Conservation (phyloP, 225 moss, liverwort and hornwort genomes). For the Lunularia cruciata region DNA sequence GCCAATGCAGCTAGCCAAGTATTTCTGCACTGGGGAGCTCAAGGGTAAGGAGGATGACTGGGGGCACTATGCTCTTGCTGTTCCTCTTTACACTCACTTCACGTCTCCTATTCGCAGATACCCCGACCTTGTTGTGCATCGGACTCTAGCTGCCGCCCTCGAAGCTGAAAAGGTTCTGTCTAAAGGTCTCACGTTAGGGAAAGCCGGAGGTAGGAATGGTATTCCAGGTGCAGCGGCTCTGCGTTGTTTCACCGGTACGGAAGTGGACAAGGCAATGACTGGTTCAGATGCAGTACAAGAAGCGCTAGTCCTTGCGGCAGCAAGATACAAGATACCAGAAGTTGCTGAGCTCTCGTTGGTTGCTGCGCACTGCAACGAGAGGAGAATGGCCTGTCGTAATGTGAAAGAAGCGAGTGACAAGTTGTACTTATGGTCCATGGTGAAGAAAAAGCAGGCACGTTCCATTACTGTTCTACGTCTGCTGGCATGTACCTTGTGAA, state of each 20-base stretch:
- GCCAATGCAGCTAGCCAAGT: conserved; percentile 96
- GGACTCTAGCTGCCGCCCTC: conserved; percentile 82
- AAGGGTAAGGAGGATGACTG: conserved; percentile 87
- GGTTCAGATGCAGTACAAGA: conserved; percentile 51
- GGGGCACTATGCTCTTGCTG: conserved; percentile 93
- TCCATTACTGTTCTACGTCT: not conserved
- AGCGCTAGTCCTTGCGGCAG: conserved; percentile 55
- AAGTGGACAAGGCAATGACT: conserved; percentile 41
- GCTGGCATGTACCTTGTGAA: not conserved
- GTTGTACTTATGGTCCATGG: conserved; percentile 88
- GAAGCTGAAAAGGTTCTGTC: conserved; percentile 70
- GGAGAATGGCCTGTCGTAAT: conserved; percentile 86
- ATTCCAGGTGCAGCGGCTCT: conserved; percentile 16
- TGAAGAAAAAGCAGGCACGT: conserved; percentile 77
- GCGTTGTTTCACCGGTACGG: conserved; percentile 64
- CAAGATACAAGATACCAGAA: conserved; percentile 63
- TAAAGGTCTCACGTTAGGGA: conserved; percentile 24
- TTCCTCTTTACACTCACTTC: conserved; percentile 90
- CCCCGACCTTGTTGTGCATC: conserved; percentile 94
- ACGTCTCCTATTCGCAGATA: conserved; percentile 96
- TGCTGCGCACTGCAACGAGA: conserved; percentile 93
- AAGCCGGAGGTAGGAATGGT: conserved; percentile 41
- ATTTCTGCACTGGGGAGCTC: conserved; percentile 93
- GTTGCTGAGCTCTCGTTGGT: conserved; percentile 65
- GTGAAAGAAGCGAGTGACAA: conserved; percentile 94